phyloP scores from a whole-genome alignment of 768 basidiomycete genomes.

The Suillus hirtellus region DNA sequence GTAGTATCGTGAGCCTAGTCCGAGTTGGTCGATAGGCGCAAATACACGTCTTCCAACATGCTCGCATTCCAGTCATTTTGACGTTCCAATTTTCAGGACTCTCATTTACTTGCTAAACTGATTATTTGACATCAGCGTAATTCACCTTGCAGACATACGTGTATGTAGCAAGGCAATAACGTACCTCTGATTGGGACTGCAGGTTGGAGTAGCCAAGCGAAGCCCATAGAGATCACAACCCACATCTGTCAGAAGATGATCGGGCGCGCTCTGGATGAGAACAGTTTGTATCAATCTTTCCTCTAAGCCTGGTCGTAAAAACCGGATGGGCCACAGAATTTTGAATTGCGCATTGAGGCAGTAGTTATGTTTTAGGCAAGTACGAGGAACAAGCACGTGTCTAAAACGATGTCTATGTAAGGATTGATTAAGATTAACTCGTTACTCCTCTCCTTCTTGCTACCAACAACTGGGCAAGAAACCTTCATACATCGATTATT shows the following conservation, averaged over 20 bases:
- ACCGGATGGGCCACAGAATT: neutral
- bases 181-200: conserved; percentile 79
- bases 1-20: conserved; percentile 92
- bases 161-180: conserved; percentile 5
- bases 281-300: conserved; percentile 74
- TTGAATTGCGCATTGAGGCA: neutral
- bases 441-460: no score
- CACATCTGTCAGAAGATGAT: conserved; percentile 81
- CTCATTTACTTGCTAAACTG: conserved; percentile 73
- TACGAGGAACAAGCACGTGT: no score
- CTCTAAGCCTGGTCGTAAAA: neutral
- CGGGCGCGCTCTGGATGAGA: conserved; percentile 75
- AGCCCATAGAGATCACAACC: conserved; percentile 91
- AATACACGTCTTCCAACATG: conserved; percentile 1
- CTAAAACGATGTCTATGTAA: no score
- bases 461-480: no score
- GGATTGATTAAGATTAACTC: no score
- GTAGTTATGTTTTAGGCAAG: no score
- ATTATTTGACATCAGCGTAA: conserved; percentile 49
- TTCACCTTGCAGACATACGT: conserved; percentile 1
- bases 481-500: no score
- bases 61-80: conserved; percentile 88
- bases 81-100: conserved; percentile 74
- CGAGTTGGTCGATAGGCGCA: conserved; percentile 5
- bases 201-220: conserved; percentile 75